Evolutionary conservation across 257 asterid species (phyloP).

Genomic region (Solanum clarkiae): DNA sequence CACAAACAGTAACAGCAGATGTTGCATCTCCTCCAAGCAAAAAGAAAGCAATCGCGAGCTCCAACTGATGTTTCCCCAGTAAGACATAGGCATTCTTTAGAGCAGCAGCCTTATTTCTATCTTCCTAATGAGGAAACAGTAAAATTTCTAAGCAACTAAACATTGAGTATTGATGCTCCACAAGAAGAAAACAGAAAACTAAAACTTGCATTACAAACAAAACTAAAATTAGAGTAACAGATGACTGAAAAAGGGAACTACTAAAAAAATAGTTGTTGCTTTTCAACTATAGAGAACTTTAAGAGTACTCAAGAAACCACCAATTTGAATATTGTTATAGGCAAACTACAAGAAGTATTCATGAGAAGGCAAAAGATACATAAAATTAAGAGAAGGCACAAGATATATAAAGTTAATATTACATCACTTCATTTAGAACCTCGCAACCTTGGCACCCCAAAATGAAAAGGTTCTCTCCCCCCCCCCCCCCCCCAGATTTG

Average conservation of each 20-base stretch:
- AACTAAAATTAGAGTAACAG: neutral
- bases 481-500: neutral
- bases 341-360: neutral
- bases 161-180: neutral
- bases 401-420: neutral
- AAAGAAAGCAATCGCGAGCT: constrained; percentile 95
- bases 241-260: neutral
- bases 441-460: neutral
- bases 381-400: neutral
- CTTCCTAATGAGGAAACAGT: constrained; percentile 45
- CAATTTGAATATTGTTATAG: neutral
- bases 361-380: neutral
- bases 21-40: constrained; percentile 94
- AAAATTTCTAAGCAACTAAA: neutral
- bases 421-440: neutral
- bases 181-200: neutral
- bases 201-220: constrained; percentile 2
- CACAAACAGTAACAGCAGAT: constrained; percentile 89
- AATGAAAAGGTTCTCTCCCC: neutral
- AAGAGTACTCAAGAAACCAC: neutral
- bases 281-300: neutral
- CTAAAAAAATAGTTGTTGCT: neutral
- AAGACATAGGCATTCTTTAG: constrained; percentile 89
- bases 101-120: constrained; percentile 88
- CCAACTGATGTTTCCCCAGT: constrained; percentile 93